Conservation (phyloP, 148 eudicot genomes). For the Dianthus caryophyllus region DNA sequence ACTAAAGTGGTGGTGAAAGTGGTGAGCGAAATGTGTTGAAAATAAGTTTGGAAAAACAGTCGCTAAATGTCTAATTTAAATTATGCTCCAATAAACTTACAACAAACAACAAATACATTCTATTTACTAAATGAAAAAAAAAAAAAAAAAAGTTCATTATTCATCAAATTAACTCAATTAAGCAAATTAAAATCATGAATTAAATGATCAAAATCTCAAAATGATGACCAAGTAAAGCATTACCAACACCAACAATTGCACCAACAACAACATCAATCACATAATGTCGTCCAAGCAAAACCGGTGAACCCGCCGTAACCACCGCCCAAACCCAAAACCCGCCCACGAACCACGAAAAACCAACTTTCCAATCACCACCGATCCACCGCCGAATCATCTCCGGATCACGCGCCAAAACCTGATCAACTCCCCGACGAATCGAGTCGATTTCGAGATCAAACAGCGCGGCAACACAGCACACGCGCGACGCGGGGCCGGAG, state of each 20-base stretch:
- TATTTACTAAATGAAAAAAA: too few species aligned
- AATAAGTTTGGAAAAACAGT: too few species aligned
- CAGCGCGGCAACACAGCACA: slow-evolving; percentile 47
- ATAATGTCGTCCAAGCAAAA: slow-evolving; percentile 76
- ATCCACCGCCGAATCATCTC: slow-evolving; percentile 32
- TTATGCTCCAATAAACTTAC: too few species aligned
- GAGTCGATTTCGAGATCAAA: slow-evolving; percentile 29
- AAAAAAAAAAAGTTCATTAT: too few species aligned
- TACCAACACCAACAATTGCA: slow-evolving; percentile 39
- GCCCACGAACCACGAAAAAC: slow-evolving; percentile 25
- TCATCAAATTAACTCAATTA: too few species aligned
- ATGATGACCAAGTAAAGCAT: not conserved
- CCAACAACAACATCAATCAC: slow-evolving; percentile 23
- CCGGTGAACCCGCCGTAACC: slow-evolving; percentile 57
- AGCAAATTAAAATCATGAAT: too few species aligned
- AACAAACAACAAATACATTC: too few species aligned
- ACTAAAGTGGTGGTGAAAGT: too few species aligned
- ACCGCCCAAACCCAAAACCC: slow-evolving; percentile 45
- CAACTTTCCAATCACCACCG: slow-evolving; percentile 24
- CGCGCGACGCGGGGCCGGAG: slow-evolving; percentile 76
- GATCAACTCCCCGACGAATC: slow-evolving; percentile 27
- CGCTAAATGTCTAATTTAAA: too few species aligned
- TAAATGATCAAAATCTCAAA: not conserved
- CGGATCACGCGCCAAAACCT: slow-evolving; percentile 26
- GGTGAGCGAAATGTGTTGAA: too few species aligned